phyloP scores from a whole-genome alignment of 495 filamentous ascomycete species.

The Trypethelium eluteriae region DNA sequence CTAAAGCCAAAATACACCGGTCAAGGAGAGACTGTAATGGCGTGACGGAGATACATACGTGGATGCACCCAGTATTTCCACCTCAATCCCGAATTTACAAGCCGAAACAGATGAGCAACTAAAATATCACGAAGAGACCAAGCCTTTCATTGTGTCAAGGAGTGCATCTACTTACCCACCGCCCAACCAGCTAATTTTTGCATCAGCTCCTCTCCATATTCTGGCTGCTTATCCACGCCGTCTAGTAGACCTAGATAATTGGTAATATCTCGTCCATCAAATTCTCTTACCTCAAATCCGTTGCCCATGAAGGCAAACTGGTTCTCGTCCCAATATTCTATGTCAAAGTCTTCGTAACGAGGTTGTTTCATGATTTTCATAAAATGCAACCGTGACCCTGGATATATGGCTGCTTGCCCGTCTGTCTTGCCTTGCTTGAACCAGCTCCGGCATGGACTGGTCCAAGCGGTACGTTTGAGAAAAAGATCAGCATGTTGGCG shows the following conservation, averaged over 20 bases:
- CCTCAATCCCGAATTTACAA: too few species aligned
- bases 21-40: too few species aligned
- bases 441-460: constrained; percentile 32
- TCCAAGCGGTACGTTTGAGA: constrained; percentile 37
- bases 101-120: background rate
- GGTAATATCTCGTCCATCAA: constrained; percentile 37
- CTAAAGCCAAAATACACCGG: too few species aligned
- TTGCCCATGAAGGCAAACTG: constrained; percentile 40
- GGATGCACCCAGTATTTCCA: too few species aligned
- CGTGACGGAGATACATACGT: too few species aligned
- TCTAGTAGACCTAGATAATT: constrained; percentile 34
- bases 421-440: constrained; percentile 39
- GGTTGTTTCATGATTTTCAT: constrained; percentile 36
- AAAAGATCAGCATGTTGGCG: constrained; percentile 35
- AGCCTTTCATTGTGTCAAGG: background rate
- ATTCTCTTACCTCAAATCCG: constrained; percentile 36
- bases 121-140: background rate
- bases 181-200: constrained; percentile 31
- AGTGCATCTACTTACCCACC: constrained; percentile 18
- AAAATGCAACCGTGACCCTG: constrained; percentile 38
- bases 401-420: constrained; percentile 37
- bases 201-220: constrained; percentile 30
- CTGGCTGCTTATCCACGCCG: constrained; percentile 32
- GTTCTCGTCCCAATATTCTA: constrained; percentile 36
- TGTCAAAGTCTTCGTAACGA: constrained; percentile 40